Evolutionary conservation across 2,329 filamentous ascomycete genomes (phyloP).

Genomic region (Fusarium oxysporum): DNA sequence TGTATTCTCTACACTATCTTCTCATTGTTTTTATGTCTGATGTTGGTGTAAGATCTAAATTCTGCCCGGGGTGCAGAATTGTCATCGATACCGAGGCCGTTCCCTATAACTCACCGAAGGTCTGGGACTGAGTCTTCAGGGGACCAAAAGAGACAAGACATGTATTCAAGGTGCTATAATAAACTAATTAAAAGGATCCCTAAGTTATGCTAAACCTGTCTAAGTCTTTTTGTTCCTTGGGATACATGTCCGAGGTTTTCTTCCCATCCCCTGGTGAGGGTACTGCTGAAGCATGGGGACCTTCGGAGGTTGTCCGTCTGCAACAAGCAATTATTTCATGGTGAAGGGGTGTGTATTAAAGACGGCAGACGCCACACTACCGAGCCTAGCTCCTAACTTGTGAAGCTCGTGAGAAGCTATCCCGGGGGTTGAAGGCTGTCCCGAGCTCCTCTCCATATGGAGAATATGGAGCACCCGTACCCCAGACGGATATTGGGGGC

Average conservation of each 20-base stretch:
- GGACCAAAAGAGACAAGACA: not conserved
- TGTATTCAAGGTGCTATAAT: not conserved
- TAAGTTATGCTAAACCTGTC: not conserved
- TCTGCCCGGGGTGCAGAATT: slow-evolving; percentile 6
- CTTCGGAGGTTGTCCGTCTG: slow-evolving; percentile 38
- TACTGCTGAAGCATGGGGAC: slow-evolving; percentile 24
- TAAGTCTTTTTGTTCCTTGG: not conserved
- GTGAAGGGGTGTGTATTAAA: slow-evolving; percentile 21
- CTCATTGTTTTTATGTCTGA: not conserved
- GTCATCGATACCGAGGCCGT: slow-evolving; percentile 10
- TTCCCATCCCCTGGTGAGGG: not conserved
- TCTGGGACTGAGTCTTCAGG: not conserved
- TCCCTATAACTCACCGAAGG: slow-evolving; percentile 27
- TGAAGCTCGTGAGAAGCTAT: slow-evolving; percentile 27
- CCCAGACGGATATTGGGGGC: slow-evolving; percentile 23
- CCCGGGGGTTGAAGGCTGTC: slow-evolving; percentile 13
- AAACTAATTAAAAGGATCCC: not conserved
- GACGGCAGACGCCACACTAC: slow-evolving; percentile 15
- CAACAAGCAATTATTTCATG: slow-evolving; percentile 10
- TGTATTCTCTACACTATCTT: not conserved
- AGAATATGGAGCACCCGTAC: slow-evolving; percentile 6
- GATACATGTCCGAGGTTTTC: not conserved
- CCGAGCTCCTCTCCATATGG: slow-evolving; percentile 22
- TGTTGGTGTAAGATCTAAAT: slow-evolving; percentile 34
- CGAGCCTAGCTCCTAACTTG: not conserved